Evolutionary conservation across 2,329 filamentous ascomycete species (phyloP), one percentile per base, ranked within the genome.

Genomic region (Pestalotiopsis sp.): DNA sequence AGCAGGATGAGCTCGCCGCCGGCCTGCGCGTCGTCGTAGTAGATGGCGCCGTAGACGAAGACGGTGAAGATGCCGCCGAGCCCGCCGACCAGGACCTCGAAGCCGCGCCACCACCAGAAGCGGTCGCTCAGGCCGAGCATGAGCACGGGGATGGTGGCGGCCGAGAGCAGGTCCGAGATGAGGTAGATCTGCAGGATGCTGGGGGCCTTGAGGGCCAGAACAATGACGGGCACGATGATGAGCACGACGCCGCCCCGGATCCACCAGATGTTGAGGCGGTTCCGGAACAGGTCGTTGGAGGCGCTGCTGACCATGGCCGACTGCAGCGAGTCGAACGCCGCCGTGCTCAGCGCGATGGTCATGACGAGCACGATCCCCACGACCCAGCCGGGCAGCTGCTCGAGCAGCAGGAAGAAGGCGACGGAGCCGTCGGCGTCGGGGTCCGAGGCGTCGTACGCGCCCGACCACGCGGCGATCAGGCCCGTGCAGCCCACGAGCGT

Each of bases 301-400:
- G 91, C 92, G 0, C 92, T 92, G n/a, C 91, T 93, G 7, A 95
- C 91, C 91, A 96, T 94, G 73, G 93, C 92, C 2, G 90, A 92
- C 80, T 95, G 93, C 49, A 95, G 85, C 70, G 88, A 92, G 83
- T 96, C 93, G 72, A 96, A 95, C 0, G 93, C 90, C 0, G 93
- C 91, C 2, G 91, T 93, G 75, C 89, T 92, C 66, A 96, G 87
- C 11, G 89, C 89, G 39, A 95, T 89, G 1, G 92, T 89, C 92
- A 96, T 94, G 77, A 95, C 90, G 11, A 96, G 84, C 0, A 95
- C 89, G 71, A 96, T 88, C 67, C 92, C 93, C 2, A 96, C 88
- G n/a, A 94, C 92, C 93, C 93, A 96, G 67, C 81, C 85, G 0
- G 93, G 93, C 2, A 96, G 87, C 72, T 89, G 85, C 72, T 90